Evolutionary conservation across 805 yeast genomes (phyloP).

Genomic region (Huiozyma sinensis): DNA sequence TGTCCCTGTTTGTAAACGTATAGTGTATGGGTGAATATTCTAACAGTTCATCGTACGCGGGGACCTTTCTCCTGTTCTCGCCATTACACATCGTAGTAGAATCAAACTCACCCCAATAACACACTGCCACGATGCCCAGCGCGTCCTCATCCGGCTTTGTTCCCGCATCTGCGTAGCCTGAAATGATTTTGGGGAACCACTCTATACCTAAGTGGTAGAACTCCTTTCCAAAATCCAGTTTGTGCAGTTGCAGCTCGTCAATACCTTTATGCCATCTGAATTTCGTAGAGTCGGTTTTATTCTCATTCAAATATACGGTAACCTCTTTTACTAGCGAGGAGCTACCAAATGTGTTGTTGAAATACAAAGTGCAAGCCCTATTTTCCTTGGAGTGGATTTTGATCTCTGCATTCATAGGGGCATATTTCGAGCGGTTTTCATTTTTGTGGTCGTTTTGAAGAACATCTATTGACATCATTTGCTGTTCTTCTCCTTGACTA

Average conservation of each 20-base stretch:
- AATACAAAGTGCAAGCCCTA: slow-evolving; percentile 52
- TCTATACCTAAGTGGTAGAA: slow-evolving; percentile 53
- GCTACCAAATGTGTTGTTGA: slow-evolving; percentile 32
- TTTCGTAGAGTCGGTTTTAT: slow-evolving; percentile 30
- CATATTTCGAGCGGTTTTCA: slow-evolving; percentile 40
- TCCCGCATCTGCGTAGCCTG: slow-evolving; percentile 14
- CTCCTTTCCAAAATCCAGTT: slow-evolving; percentile 45
- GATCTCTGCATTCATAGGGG: slow-evolving; percentile 56
- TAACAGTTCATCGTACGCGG: slow-evolving; percentile 62
- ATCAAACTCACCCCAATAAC: slow-evolving; percentile 73
- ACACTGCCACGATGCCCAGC: slow-evolving; percentile 49
- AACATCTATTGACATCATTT: slow-evolving; percentile 40
- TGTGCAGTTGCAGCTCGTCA: slow-evolving; percentile 52
- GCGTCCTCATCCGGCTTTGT: slow-evolving; percentile 25
- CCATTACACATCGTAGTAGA: slow-evolving; percentile 32
- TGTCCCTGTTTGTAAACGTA: slow-evolving; percentile 51
- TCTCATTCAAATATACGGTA: slow-evolving; percentile 31
- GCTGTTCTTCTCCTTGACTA: slow-evolving; percentile 24
- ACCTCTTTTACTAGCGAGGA: slow-evolving; percentile 42
- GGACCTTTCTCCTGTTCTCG: slow-evolving; percentile 35
- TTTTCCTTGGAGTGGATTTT: slow-evolving; percentile 47
- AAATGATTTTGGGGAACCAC: slow-evolving; percentile 56
- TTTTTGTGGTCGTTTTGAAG: slow-evolving; percentile 38
- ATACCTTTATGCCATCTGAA: slow-evolving; percentile 55
- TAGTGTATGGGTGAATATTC: slow-evolving; percentile 57